A percentile compares a stretch with the other conserved stretches of the same genome.
Evolutionary conservation across 2,329 filamentous ascomycete species (phyloP).

Genomic region (Microsporum canis): DNA sequence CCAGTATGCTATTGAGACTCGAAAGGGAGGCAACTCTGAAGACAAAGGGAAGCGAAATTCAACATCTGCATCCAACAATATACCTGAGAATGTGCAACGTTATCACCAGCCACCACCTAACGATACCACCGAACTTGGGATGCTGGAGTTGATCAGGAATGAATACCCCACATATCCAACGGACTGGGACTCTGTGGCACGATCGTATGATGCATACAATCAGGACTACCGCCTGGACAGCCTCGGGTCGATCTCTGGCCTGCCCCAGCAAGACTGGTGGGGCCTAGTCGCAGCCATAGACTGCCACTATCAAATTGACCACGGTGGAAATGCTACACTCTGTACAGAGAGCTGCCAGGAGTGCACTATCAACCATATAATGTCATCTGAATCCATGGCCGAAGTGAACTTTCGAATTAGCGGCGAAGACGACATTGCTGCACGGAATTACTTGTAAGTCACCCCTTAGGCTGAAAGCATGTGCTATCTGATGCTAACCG

Average conservation of each 20-base stretch:
- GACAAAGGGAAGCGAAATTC: conserved; percentile 28
- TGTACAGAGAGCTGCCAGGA: conserved; percentile 27
- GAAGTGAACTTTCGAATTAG: conserved; percentile 30
- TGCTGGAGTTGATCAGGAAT: conserved; percentile 24
- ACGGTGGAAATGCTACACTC: conserved; percentile 24
- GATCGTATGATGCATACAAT: conserved; percentile 31
- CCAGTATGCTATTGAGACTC: conserved; percentile 46
- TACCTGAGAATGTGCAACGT: conserved; percentile 18
- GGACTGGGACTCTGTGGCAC: conserved; percentile 29
- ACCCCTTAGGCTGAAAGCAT: not conserved
- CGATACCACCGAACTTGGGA: conserved; percentile 21
- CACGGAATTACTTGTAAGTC: conserved; percentile 33
- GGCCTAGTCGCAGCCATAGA: conserved; percentile 36
- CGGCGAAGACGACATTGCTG: conserved; percentile 20
- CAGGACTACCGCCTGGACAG: conserved; percentile 32
- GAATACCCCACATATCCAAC: conserved; percentile 27
- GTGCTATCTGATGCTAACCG: conserved; percentile 10
- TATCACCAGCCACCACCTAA: conserved; percentile 19
- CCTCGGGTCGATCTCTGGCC: conserved; percentile 31
- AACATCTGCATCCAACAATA: conserved; percentile 13
- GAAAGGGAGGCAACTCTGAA: conserved; percentile 36
- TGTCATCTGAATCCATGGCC: conserved; percentile 24
- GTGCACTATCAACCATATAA: conserved; percentile 26
- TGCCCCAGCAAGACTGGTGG: conserved; percentile 33
- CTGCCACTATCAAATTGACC: conserved; percentile 33